Base-by-base conservation (phyloP, 805 yeast genomes). In the Candida tallmaniae region DNA sequence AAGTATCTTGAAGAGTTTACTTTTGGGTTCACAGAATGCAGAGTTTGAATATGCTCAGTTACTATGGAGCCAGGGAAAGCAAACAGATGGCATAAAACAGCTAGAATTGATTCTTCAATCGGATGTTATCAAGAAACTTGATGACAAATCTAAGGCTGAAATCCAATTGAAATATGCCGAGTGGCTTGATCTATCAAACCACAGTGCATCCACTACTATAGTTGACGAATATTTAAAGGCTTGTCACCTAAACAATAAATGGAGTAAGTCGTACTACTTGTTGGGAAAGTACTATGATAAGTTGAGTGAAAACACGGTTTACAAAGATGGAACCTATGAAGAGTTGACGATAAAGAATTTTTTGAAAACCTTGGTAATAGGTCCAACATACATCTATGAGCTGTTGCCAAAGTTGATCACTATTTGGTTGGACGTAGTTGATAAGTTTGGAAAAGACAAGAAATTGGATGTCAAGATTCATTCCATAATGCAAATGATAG, bases 341-440 rank as follows among this genome's bases (percentile, higher is more conserved):
- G 64, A 60, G 15, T 68, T 67, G 13, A 74, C 81, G 23, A 73
- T 84, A 6, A 52, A 67, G 6, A 63, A 71, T 26, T 83, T 81
- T 48, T 58, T 78, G 21, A 67, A 73, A 21, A 76, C 90, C 0
- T 67, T 85, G 17, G 68, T 70, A 7, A 64, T 68, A 26, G 87
- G 93, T 1, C 69, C 79, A 3, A 70, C 74, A 23, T 82, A 78
- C 49, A 72, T 85, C 2, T 78, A 78, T 50, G 97, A 93, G 57
- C 82, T 90, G 0, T 61, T 93, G 14, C 97, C 98, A 0, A 88
- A 87, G 48, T 74, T 86, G n/a, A 72, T 89, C 4, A 87, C 96
- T 0, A 71, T 85, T 6, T 93, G 98, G 98, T 63, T 93, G 16
- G 96, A 89, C 47, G 83, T 81, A 54, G 77, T 72, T 1, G 68